Percentiles rank a stretch among this genome's conserved stretches.
phyloP scores from a whole-genome alignment of 2,329 filamentous ascomycete species.

The Diaporthe sp. region DNA sequence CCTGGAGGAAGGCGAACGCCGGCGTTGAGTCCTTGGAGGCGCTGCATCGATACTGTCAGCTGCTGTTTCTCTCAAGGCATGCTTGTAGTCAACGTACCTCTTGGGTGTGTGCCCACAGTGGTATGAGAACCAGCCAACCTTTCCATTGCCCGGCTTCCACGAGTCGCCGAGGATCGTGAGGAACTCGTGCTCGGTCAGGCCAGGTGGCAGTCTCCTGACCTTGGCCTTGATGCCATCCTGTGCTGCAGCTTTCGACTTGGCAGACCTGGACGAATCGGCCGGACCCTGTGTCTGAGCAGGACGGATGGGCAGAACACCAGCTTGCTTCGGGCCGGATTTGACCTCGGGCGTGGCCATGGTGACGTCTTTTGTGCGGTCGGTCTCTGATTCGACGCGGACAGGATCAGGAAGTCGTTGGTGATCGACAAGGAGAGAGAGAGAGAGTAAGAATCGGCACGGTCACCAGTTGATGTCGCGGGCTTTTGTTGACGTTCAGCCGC shows the following conservation, averaged over 20 bases:
- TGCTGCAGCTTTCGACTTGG: slow-evolving; percentile 56
- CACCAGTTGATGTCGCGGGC: neutral
- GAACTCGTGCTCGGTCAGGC: slow-evolving; percentile 84
- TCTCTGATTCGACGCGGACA: neutral
- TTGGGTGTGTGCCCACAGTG: slow-evolving; percentile 77
- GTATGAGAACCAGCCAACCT: slow-evolving; percentile 85
- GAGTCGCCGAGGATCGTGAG: slow-evolving; percentile 76
- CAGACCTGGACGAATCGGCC: slow-evolving; percentile 50
- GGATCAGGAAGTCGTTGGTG: neutral
- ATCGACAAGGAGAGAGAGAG: neutral
- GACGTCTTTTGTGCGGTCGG: neutral
- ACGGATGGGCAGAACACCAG: slow-evolving; percentile 63
- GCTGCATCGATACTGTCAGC: slow-evolving; percentile 53
- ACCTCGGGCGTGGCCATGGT: slow-evolving; percentile 42
- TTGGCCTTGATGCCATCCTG: slow-evolving; percentile 79
- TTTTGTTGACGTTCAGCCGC: neutral
- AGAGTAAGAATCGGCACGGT: neutral
- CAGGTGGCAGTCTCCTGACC: slow-evolving; percentile 86
- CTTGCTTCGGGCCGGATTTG: slow-evolving; percentile 46
- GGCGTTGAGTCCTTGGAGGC: slow-evolving; percentile 87
- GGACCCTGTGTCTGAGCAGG: slow-evolving; percentile 44
- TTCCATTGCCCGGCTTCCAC: slow-evolving; percentile 84
- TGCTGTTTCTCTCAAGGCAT: neutral
- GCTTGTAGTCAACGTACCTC: slow-evolving; percentile 69
- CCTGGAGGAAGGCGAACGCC: slow-evolving; percentile 83